These are phyloP conservation scores for Rhamnella rubrinervis DNA, from an alignment of 331 rosid species.

Conservation along the genomic window DNA sequence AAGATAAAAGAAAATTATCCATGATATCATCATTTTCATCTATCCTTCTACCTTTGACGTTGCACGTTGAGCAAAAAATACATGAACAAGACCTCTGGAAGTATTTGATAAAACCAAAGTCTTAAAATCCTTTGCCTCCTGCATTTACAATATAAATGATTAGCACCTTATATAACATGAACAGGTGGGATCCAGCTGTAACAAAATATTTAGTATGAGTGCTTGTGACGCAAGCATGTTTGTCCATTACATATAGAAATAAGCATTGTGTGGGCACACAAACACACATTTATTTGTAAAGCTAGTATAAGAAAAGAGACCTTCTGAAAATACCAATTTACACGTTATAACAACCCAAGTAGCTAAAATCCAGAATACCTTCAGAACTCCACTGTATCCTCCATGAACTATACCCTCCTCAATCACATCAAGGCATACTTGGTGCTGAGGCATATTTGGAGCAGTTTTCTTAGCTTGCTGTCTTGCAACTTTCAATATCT, in stretches of 20 bases:
- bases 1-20: not conserved
- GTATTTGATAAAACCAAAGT: slow-evolving; percentile 68
- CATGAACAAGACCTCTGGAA: slow-evolving; percentile 77
- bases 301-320: not conserved
- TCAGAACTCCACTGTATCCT: slow-evolving; percentile 88
- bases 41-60: slow-evolving; percentile 69
- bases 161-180: slow-evolving; percentile 11
- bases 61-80: slow-evolving; percentile 86
- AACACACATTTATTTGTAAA: too few species aligned
- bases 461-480: slow-evolving; percentile 72
- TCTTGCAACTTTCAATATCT: slow-evolving; percentile 56
- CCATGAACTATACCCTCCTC: slow-evolving; percentile 89
- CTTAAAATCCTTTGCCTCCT: slow-evolving; percentile 83
- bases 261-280: not conserved
- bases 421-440: slow-evolving; percentile 79
- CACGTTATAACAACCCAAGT: not conserved
- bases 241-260: slow-evolving; percentile 13
- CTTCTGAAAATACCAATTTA: slow-evolving; percentile 4
- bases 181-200: slow-evolving; percentile 23
- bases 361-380: slow-evolving; percentile 43
- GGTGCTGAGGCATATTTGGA: slow-evolving; percentile 92
- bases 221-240: slow-evolving; percentile 16
- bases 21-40: slow-evolving; percentile 14
- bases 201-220: slow-evolving; percentile 10
- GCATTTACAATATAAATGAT: slow-evolving; percentile 35